Evolutionary conservation across 192 early-diverging fungal species (phyloP).

Genomic region (Entomortierella parvispora): DNA sequence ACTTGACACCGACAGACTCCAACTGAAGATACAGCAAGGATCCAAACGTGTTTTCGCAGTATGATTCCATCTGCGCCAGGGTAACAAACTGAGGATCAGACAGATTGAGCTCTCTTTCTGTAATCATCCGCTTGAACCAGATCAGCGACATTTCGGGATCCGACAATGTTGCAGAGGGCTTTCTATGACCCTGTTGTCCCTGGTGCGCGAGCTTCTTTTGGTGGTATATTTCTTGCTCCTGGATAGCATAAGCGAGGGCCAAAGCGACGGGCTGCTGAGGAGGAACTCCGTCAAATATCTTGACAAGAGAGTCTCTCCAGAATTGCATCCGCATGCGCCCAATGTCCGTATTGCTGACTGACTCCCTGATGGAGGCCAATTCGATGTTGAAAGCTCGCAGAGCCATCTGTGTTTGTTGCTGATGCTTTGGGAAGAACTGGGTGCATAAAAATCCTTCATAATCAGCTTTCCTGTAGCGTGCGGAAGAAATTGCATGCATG

Average conservation of each 20-base stretch:
- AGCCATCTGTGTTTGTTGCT: conserved; percentile 76
- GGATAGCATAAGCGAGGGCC: conserved; percentile 66
- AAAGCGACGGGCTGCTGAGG: conserved; percentile 82
- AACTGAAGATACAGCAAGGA: conserved; percentile 91
- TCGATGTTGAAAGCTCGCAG: conserved; percentile 93
- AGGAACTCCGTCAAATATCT: conserved; percentile 68
- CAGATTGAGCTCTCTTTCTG: conserved; percentile 71
- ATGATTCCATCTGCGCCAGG: conserved; percentile 81
- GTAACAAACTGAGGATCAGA: conserved; percentile 75
- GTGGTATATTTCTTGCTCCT: conserved; percentile 36
- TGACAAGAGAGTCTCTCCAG: conserved; percentile 89
- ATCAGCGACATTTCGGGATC: conserved; percentile 66
- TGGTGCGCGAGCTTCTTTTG: conserved; percentile 11
- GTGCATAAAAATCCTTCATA: conserved; percentile 50
- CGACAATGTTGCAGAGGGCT: too few species aligned
- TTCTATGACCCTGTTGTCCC: conserved; percentile 5
- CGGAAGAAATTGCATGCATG: too few species aligned
- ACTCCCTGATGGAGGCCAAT: conserved; percentile 81
- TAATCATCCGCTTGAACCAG: conserved; percentile 85
- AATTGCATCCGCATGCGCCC: conserved; percentile 87
- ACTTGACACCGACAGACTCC: conserved; percentile 83
- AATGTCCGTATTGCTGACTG: conserved; percentile 70
- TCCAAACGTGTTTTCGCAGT: conserved; percentile 89
- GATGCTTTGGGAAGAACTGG: conserved; percentile 73
- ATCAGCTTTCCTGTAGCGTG: conserved; percentile 29